Evolutionary conservation across 108 stramenopile species (phyloP), one percentile per base, ranked within the genome.

Genomic region (Cyclotella atomus): DNA sequence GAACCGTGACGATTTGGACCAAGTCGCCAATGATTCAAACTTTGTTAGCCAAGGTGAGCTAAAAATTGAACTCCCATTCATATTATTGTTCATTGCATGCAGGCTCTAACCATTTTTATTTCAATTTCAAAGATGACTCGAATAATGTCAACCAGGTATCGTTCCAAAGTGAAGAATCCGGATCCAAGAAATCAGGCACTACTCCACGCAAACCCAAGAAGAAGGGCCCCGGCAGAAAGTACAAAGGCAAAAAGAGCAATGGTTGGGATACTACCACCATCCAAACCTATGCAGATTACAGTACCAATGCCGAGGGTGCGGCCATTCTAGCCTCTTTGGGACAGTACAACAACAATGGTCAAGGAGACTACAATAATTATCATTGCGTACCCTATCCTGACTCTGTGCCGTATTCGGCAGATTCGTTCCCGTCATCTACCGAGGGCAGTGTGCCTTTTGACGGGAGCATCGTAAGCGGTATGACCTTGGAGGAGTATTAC

Each of bases 251-350:
- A n/a, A 20, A 68, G 1, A 21, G 44, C 30, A 20, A 25, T 25
- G 16, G 24, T n/a, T 33, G 1, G 9, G 12, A 65, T 14, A 29
- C 9, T n/a, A 52, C 36, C 14, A 45, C 12, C 1, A 12, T 21
- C 28, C 27, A 52, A 21, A 1, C 3, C 21, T 33, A 54, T 27
- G 12, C 27, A 5, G 66, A 68, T 36, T 68, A 50, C 30, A 50
- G 47, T 10, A 70, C 68, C 25, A 70, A 70, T 30, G 36, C 68
- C 30, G 29, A 70, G 43, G 68, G 68, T 45, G 68, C 68, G 15
- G 68, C 68, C 28, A 70, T 70, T 23, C 38, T 70, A 2, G 68
- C 68, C 5, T 70, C 68, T 3, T 27, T 70, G 30, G 64, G 64
- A 23, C 44, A 67, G n/a, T 19, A 33, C 38, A 21, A n/a, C 19